Conservation (phyloP, 1,284 basidiomycete species). For the Tilletia setariae region DNA sequence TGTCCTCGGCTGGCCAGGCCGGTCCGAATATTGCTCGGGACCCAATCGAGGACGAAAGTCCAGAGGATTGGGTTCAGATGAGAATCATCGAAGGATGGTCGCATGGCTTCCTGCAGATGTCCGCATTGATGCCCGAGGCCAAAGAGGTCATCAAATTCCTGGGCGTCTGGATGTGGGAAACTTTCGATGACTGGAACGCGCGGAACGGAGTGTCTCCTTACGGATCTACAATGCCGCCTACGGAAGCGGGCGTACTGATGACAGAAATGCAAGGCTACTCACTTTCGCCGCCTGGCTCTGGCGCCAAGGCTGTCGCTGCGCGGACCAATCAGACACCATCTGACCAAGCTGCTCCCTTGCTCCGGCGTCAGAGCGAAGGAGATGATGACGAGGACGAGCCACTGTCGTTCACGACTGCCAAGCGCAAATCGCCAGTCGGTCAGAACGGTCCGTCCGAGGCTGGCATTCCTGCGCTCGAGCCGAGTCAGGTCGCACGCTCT, state of each 20-base stretch:
- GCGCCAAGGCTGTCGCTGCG: not conserved
- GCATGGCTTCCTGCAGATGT: constrained; percentile 69
- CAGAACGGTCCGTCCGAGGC: constrained; percentile 16
- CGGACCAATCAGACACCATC: not conserved
- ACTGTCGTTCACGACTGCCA: constrained; percentile 44
- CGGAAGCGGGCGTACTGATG: constrained; percentile 16
- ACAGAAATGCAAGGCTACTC: constrained; percentile 20
- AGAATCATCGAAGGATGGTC: constrained; percentile 57
- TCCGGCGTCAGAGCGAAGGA: constrained; percentile 22
- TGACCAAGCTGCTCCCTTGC: not conserved
- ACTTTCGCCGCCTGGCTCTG: not conserved
- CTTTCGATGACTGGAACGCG: constrained; percentile 61
- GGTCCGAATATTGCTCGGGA: constrained; percentile 40
- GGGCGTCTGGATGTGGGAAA: constrained; percentile 84
- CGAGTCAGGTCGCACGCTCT: not conserved
- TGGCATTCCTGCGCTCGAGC: constrained; percentile 6
- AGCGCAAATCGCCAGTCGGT: constrained; percentile 27
- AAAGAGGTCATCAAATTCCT: constrained; percentile 76
- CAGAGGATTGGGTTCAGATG: constrained; percentile 93
- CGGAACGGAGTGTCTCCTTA: constrained; percentile 23
- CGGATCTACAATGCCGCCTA: not conserved
- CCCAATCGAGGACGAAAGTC: constrained; percentile 66
- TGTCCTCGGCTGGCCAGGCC: constrained; percentile 58
- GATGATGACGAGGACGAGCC: constrained; percentile 47
- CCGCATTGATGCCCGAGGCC: constrained; percentile 77